Percentiles rank a stretch among this genome's conserved stretches.
phyloP scores from a whole-genome alignment of 306 rosid species.

The Dalbergia cochinchinensis region DNA sequence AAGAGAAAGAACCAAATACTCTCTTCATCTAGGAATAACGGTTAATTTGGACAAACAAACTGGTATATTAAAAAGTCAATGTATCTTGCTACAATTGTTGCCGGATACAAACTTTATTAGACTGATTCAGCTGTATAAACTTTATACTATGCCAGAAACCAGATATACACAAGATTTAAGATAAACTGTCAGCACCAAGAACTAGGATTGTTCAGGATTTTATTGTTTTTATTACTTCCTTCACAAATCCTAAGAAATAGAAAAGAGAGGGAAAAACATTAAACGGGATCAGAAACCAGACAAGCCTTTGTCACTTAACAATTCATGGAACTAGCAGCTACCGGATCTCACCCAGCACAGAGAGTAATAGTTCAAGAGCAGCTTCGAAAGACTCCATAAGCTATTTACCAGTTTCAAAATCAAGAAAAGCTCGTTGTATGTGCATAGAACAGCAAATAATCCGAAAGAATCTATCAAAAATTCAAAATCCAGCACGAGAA shows the following conservation, averaged over 20 bases:
- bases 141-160: background rate
- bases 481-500: background rate
- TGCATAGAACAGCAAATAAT: background rate
- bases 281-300: too few species aligned
- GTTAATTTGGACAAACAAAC: background rate
- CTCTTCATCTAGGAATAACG: too few species aligned
- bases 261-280: too few species aligned
- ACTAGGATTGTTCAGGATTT: background rate
- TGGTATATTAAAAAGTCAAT: too few species aligned
- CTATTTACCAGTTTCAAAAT: background rate
- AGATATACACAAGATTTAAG: background rate
- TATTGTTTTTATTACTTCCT: too few species aligned
- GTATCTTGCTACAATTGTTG: too few species aligned
- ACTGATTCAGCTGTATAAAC: background rate
- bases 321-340: background rate
- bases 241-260: too few species aligned
- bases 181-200: background rate
- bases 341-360: background rate
- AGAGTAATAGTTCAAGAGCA: conserved; percentile 10
- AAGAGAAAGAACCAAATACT: background rate
- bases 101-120: too few species aligned
- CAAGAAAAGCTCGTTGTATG: background rate
- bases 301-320: background rate
- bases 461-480: background rate
- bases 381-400: background rate